Evolutionary conservation across 352 stramenopile genomes (phyloP).

Genomic region (Phytophthora capsici): DNA sequence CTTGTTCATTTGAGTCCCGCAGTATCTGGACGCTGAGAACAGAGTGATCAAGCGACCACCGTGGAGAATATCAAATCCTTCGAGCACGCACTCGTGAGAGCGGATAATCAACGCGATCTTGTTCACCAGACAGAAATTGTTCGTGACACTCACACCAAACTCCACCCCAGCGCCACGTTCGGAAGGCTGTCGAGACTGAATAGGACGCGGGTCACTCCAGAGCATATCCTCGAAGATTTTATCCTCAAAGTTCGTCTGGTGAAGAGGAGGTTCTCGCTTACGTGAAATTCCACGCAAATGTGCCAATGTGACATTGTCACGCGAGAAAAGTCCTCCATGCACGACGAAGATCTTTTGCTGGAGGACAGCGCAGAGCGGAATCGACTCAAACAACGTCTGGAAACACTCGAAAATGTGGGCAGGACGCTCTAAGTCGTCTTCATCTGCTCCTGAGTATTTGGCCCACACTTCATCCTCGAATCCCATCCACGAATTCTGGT

Average conservation of each 20-base stretch:
- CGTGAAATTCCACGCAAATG: slow-evolving; percentile 91
- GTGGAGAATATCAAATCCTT: slow-evolving; percentile 93
- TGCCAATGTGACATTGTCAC: slow-evolving; percentile 90
- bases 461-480: slow-evolving; percentile 91
- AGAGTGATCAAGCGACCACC: slow-evolving; percentile 91
- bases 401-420: slow-evolving; percentile 70
- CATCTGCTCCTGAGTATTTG: slow-evolving; percentile 77
- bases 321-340: slow-evolving; percentile 93
- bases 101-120: slow-evolving; percentile 93
- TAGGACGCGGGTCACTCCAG: slow-evolving; percentile 91
- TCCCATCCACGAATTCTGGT: slow-evolving; percentile 94
- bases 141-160: slow-evolving; percentile 93
- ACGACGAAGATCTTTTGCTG: slow-evolving; percentile 95
- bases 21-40: slow-evolving; percentile 93
- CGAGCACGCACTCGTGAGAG: slow-evolving; percentile 93
- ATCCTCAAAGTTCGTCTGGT: slow-evolving; percentile 89
- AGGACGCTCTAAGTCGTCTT: slow-evolving; percentile 59
- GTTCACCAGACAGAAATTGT: slow-evolving; percentile 95
- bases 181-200: slow-evolving; percentile 74
- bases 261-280: slow-evolving; percentile 91
- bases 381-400: slow-evolving; percentile 83
- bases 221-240: slow-evolving; percentile 95
- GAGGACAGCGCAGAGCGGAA: slow-evolving; percentile 92
- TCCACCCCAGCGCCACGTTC: slow-evolving; percentile 92
- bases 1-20: slow-evolving; percentile 93